These are phyloP conservation scores for Tricholoma saponaceum DNA, from an alignment of 768 basidiomycete genomes.

Conservation along the genomic window DNA sequence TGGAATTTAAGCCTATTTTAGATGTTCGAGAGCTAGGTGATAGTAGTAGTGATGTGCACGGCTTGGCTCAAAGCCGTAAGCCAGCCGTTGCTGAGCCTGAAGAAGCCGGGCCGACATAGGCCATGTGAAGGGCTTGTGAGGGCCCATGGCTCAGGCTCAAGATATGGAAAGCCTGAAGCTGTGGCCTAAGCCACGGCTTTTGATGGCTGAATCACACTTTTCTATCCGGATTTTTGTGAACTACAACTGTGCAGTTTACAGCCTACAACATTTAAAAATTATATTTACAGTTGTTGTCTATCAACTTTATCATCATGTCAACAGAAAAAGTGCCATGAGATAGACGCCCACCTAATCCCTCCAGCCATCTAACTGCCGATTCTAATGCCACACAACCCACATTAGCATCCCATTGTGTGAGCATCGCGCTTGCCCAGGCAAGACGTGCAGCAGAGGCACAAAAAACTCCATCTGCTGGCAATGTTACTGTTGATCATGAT, in stretches of 20 bases:
- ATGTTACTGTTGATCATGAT: too few species aligned
- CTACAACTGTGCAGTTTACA: constrained; percentile 1
- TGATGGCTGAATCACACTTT: not conserved
- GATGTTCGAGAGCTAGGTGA: too few species aligned
- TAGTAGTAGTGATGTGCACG: not conserved
- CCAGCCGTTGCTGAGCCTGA: not conserved
- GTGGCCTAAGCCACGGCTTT: constrained; percentile 7
- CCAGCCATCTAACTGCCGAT: not conserved
- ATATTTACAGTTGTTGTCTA: not conserved
- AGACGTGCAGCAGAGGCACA: not conserved
- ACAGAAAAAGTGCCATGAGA: not conserved
- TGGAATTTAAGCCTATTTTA: too few species aligned
- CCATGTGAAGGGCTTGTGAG: not conserved
- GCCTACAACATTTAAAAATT: not conserved
- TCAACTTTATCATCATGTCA: not conserved
- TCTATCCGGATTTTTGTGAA: not conserved
- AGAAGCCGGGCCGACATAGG: not conserved
- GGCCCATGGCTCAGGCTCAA: constrained; percentile 9
- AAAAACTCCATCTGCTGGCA: not conserved
- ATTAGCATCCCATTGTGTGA: not conserved
- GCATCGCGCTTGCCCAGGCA: not conserved
- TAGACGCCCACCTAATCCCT: not conserved
- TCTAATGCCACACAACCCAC: not conserved
- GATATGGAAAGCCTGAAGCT: constrained; percentile 1
- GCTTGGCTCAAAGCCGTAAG: not conserved